Evolutionary conservation across 2,329 filamentous ascomycete species (phyloP), one percentile per base, ranked within the genome.

Genomic region (Fragosphaeria purpurea): DNA sequence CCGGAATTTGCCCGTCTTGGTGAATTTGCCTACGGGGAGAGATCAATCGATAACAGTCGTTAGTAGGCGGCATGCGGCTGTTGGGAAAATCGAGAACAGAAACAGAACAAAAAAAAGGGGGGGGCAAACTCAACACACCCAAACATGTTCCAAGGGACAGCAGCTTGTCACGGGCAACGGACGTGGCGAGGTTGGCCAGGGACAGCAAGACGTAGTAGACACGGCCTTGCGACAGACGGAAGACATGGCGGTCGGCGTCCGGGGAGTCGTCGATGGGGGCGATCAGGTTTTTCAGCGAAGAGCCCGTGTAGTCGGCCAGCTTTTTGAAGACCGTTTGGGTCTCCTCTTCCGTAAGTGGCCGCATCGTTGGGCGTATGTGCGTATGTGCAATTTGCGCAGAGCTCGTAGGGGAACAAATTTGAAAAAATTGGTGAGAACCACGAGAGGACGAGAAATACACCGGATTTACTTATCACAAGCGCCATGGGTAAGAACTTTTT

Each of bases 1-100:
- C 48, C 91, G 76, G 73, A 98, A 97, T 68, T 97, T 96, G 56
- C 89, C 88, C 5, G 89, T 87, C 75, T 96, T 97, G 55, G 90
- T 96, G 72, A 96, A 94, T 66, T 96, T 95, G 62, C 89, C 89
- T 80, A 31, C 6, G 30, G 44, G 37, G 38, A 35, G 43, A 50
- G 48, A 53, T 22, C 22, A 22, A 22, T 22, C 22, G 22, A 22
- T 3, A 22, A 22, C 3, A 22, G 22, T 22, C 22, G 22, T 22
- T 22, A 22, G 22, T 3, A 22, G 9, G 1, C 9, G 7, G 9
- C 9, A 32, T 3, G 41, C n/a, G 9, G 4, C 41, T 4, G 30
- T 41, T 12, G 12, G 37, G n/a, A 4, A 34, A 7, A 48, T 4
- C 8, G 12, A 7, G n/a, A 11, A 30, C 4, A 11, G 10, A 13